phyloP scores from a whole-genome alignment of 305 asterid species.

The Fraxinus velutina region DNA sequence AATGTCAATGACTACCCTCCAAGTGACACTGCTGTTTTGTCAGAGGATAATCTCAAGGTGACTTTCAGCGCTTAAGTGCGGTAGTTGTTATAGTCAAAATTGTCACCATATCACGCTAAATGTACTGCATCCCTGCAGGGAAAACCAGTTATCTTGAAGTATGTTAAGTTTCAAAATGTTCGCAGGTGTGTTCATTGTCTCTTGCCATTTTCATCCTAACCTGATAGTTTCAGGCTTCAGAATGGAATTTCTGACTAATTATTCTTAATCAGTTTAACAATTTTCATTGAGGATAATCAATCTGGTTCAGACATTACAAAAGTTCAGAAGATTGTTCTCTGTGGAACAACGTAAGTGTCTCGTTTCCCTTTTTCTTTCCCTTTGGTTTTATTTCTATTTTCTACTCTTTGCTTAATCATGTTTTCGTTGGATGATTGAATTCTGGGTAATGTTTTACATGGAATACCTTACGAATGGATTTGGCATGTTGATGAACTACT shows the following conservation, averaged over 20 bases:
- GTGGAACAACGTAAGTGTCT: conserved; percentile 80
- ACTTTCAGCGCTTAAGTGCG: conserved; percentile 18
- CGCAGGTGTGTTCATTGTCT: conserved; percentile 60
- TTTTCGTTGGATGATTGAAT: neutral
- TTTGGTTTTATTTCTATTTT: neutral
- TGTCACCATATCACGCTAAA: conserved; percentile 7
- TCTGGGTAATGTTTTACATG: neutral
- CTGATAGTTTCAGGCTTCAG: neutral
- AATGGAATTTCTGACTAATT: conserved; percentile 10
- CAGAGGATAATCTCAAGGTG: conserved; percentile 82
- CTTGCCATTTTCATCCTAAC: neutral
- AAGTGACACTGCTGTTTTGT: conserved; percentile 62
- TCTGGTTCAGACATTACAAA: conserved; percentile 71
- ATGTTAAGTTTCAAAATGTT: conserved; percentile 93
- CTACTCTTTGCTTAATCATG: conserved; percentile 5
- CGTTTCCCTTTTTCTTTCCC: conserved; percentile 11
- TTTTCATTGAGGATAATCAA: conserved; percentile 93
- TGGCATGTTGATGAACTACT: neutral
- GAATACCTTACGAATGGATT: neutral
- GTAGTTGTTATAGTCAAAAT: conserved; percentile 9
- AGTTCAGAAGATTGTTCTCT: conserved; percentile 78
- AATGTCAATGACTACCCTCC: conserved; percentile 87
- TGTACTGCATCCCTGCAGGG: conserved; percentile 50
- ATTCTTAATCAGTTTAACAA: conserved; percentile 62
- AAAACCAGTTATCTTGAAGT: conserved; percentile 70